Conservation (phyloP, 208 protist genomes). For the Trypanosoma theileri region DNA sequence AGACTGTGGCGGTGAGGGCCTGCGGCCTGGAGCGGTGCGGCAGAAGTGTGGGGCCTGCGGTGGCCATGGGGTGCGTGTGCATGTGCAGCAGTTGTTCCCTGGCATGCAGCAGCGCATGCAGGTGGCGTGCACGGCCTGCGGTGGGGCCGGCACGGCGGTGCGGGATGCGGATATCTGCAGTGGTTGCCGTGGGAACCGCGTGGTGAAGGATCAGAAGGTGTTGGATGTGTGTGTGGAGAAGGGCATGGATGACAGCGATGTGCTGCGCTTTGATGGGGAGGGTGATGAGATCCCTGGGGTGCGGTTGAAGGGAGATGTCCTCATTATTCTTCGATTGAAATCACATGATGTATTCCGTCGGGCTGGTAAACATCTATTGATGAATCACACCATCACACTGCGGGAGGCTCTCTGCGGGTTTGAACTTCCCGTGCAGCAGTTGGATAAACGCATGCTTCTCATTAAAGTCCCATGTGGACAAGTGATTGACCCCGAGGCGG, state of each 20-base stretch:
- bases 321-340: slow-evolving; percentile 94
- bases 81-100: slow-evolving; percentile 91
- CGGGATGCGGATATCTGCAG: slow-evolving; percentile 89
- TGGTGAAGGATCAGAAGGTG: slow-evolving; percentile 89
- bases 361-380: slow-evolving; percentile 92
- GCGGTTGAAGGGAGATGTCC: slow-evolving; percentile 92
- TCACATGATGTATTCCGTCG: slow-evolving; percentile 92
- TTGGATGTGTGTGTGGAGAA: slow-evolving; percentile 95
- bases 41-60: slow-evolving; percentile 84
- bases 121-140: slow-evolving; percentile 87
- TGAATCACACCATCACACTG: slow-evolving; percentile 86
- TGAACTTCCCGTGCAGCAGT: slow-evolving; percentile 83
- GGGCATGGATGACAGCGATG: slow-evolving; percentile 92
- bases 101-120: slow-evolving; percentile 94
- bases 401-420: slow-evolving; percentile 94
- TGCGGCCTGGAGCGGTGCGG: slow-evolving; percentile 46
- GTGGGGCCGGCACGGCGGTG: slow-evolving; percentile 81
- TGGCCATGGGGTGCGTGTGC: slow-evolving; percentile 89
- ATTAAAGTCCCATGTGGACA: slow-evolving; percentile 67
- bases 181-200: slow-evolving; percentile 91
- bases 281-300: slow-evolving; percentile 91
- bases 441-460: slow-evolving; percentile 82
- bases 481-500: slow-evolving; percentile 71
- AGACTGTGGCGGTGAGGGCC: slow-evolving; percentile 63
- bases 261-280: slow-evolving; percentile 94